Percentiles rank a stretch among this genome's conserved stretches.
phyloP scores from a whole-genome alignment of 768 basidiomycete species.

The Boletus eberwhitei region DNA sequence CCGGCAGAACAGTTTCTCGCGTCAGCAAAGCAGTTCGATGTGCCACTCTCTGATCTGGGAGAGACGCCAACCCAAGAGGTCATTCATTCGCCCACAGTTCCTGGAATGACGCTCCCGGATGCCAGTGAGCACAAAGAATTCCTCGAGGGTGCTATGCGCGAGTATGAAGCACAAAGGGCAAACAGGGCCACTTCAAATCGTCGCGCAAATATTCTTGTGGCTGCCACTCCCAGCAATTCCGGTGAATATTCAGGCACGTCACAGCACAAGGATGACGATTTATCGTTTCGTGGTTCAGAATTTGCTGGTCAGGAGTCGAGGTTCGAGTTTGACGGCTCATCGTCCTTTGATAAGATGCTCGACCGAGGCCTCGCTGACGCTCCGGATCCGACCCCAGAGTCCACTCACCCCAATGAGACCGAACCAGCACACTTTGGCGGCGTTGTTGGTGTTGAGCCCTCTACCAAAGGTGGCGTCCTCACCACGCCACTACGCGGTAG shows the following conservation, averaged over 20 bases:
- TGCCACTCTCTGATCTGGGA: slow-evolving; percentile 58
- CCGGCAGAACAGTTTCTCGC: slow-evolving; percentile 45
- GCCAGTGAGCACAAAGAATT: slow-evolving; percentile 35
- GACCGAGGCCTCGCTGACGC: slow-evolving; percentile 30
- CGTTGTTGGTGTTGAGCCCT: slow-evolving; percentile 2
- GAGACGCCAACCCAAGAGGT: slow-evolving; percentile 29
- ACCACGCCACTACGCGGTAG: slow-evolving; percentile 1
- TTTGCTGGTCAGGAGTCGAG: slow-evolving; percentile 24
- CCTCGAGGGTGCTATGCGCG: slow-evolving; percentile 22
- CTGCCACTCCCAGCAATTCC: slow-evolving; percentile 48
- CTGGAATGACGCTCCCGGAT: slow-evolving; percentile 49
- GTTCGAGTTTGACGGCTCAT: slow-evolving; percentile 39
- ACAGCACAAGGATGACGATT: slow-evolving; percentile 10
- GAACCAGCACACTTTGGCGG: slow-evolving; percentile 4
- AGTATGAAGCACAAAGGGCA: slow-evolving; percentile 25
- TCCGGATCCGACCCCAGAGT: slow-evolving; percentile 23
- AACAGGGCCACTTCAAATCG: slow-evolving; percentile 5
- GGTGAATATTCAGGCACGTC: slow-evolving; percentile 25
- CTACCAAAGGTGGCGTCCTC: background rate
- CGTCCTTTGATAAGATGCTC: slow-evolving; percentile 39
- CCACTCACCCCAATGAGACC: slow-evolving; percentile 8
- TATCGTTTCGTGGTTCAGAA: slow-evolving; percentile 13
- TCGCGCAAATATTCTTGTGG: slow-evolving; percentile 41
- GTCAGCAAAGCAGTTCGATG: slow-evolving; percentile 45
- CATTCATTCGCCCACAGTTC: slow-evolving; percentile 35